Conservation (phyloP, 805 yeast species). For the Wickerhamiella cacticola region DNA sequence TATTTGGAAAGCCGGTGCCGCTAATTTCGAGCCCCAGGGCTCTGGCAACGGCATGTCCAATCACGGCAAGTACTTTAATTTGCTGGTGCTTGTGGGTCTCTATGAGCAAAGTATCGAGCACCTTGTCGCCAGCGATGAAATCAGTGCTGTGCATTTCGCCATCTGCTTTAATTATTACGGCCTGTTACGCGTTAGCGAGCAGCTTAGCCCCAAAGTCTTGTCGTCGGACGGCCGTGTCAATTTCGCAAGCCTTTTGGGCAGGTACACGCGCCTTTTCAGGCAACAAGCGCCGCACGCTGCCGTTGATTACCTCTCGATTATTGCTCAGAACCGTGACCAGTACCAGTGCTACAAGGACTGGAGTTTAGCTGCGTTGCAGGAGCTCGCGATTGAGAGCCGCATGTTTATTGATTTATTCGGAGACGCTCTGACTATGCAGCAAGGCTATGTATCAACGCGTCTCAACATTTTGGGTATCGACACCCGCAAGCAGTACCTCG, state of each 20-base stretch:
- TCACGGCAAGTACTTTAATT: constrained; percentile 62
- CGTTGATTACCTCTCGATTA: constrained; percentile 70
- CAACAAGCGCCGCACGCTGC: constrained; percentile 82
- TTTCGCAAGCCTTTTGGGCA: constrained; percentile 57
- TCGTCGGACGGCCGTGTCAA: constrained; percentile 24
- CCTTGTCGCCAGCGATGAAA: constrained; percentile 50
- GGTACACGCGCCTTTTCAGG: constrained; percentile 72
- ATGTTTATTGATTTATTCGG: constrained; percentile 76
- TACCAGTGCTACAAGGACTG: constrained; percentile 37
- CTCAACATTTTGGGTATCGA: constrained; percentile 49
- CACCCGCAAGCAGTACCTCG: constrained; percentile 48
- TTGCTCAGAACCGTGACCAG: constrained; percentile 42
- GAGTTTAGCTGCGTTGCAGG: constrained; percentile 70
- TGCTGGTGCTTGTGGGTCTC: constrained; percentile 61
- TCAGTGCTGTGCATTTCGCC: constrained; percentile 82
- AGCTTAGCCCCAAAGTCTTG: not conserved
- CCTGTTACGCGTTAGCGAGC: constrained; percentile 38
- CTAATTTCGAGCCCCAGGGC: constrained; percentile 40
- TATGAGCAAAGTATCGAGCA: constrained; percentile 70
- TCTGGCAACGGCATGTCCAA: no score
- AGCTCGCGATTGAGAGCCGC: constrained; percentile 72
- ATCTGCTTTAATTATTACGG: constrained; percentile 69
- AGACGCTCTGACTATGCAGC: constrained; percentile 65
- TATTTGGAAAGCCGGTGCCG: constrained; percentile 59
- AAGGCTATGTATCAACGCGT: constrained; percentile 77